These are phyloP conservation scores for Xylaria cubensis DNA, from an alignment of 495 filamentous ascomycete genomes.

Conservation along the genomic window DNA sequence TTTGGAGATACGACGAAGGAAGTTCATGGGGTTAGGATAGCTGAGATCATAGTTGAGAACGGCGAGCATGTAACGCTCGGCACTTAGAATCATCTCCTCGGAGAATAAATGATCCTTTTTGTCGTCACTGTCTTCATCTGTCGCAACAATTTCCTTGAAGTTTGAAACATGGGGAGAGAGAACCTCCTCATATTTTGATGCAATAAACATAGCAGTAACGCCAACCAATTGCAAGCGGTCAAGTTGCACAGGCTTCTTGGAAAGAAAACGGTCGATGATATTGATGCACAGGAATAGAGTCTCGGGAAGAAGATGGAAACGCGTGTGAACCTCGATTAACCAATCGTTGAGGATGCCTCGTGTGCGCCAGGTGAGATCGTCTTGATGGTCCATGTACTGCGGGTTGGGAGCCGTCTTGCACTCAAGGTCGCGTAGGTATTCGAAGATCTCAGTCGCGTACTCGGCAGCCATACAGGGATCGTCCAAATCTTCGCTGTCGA, in stretches of 20 bases:
- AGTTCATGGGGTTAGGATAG: slow-evolving; percentile 99
- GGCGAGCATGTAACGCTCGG: slow-evolving; percentile 89
- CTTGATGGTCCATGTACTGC: slow-evolving; percentile 91
- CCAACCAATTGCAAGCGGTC: slow-evolving; percentile 96
- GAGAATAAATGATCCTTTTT: slow-evolving; percentile 58
- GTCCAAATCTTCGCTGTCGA: slow-evolving; percentile 86
- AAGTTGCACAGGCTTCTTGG: slow-evolving; percentile 88
- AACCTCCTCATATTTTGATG: slow-evolving; percentile 98
- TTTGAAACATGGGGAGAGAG: slow-evolving; percentile 95
- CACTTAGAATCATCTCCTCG: slow-evolving; percentile 96
- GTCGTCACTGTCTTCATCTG: slow-evolving; percentile 73
- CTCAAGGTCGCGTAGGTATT: slow-evolving; percentile 91
- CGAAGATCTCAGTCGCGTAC: slow-evolving; percentile 97
- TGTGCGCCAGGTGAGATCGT: slow-evolving; percentile 97
- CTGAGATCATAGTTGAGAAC: slow-evolving; percentile 96
- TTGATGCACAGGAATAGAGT: slow-evolving; percentile 97
- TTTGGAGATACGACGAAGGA: slow-evolving; percentile 96
- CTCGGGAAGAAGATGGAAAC: slow-evolving; percentile 96
- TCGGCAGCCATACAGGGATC: slow-evolving; percentile 98
- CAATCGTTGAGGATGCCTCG: slow-evolving; percentile 97
- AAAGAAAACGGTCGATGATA: slow-evolving; percentile 97
- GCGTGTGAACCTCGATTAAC: slow-evolving; percentile 97
- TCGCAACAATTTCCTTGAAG: slow-evolving; percentile 80
- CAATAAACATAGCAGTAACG: slow-evolving; percentile 98
- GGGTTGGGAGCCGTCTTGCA: slow-evolving; percentile 84